Conservation (phyloP, 768 basidiomycete genomes). For the Hebeloma cylindrosporum region DNA sequence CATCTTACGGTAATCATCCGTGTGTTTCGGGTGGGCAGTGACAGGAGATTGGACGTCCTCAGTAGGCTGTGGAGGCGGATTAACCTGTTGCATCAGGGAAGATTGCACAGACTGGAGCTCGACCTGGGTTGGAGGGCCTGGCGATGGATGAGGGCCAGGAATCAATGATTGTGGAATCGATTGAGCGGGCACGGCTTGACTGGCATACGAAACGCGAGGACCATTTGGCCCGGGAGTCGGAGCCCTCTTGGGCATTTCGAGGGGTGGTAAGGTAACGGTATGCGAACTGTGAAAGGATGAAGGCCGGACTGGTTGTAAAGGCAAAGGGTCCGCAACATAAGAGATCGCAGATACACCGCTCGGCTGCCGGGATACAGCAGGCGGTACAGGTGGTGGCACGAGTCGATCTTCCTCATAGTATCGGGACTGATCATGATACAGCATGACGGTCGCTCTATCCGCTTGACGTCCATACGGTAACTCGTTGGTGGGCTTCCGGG, state of each 20-base stretch:
- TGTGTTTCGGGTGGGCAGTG: slow-evolving; percentile 31
- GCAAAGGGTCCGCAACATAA: slow-evolving; percentile 13
- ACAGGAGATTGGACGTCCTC: slow-evolving; percentile 29
- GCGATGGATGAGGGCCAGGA: slow-evolving; percentile 10
- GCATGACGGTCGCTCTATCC: slow-evolving; percentile 29
- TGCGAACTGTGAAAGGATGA: slow-evolving; percentile 16
- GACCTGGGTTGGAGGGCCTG: neutral
- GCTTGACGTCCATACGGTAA: slow-evolving; percentile 10
- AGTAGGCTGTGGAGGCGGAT: too few relatives aligned
- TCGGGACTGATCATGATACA: slow-evolving; percentile 19
- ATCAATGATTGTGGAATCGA: slow-evolving; percentile 7
- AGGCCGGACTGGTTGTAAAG: slow-evolving; percentile 17
- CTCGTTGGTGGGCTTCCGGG: slow-evolving; percentile 15
- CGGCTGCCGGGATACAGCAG: slow-evolving; percentile 9
- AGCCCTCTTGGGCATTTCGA: slow-evolving; percentile 9
- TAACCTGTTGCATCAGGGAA: too few relatives aligned
- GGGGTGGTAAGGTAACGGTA: slow-evolving; percentile 13
- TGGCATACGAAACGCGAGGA: slow-evolving; percentile 9
- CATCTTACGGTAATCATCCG: slow-evolving; percentile 42
- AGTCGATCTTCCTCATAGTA: slow-evolving; percentile 8
- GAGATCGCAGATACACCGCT: slow-evolving; percentile 20
- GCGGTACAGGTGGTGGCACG: slow-evolving; percentile 11
- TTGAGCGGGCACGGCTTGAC: slow-evolving; percentile 9
- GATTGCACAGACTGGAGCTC: neutral
- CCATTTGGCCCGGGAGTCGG: slow-evolving; percentile 2